These are phyloP conservation scores for Colletotrichum sp. DNA, from an alignment of 2,329 filamentous ascomycete genomes.

Conservation along the genomic window DNA sequence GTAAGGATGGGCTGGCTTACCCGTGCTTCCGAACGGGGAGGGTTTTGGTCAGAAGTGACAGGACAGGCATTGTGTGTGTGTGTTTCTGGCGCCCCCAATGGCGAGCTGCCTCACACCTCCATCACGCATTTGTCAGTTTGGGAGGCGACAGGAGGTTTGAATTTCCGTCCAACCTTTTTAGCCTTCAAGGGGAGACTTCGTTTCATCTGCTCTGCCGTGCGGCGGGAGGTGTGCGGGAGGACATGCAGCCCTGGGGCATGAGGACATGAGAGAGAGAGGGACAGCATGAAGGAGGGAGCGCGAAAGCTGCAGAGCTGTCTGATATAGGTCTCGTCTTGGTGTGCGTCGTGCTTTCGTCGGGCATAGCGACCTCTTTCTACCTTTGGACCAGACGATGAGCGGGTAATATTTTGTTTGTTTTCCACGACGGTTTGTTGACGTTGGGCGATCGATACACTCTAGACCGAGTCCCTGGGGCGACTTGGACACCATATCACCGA, in stretches of 20 bases:
- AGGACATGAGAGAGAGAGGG: background rate
- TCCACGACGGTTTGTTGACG: background rate
- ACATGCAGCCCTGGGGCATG: background rate
- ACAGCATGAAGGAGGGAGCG: background rate
- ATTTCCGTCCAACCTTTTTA: slow-evolving; percentile 7
- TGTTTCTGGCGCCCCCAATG: background rate
- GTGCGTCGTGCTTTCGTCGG: background rate
- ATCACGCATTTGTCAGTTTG: background rate
- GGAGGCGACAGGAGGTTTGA: background rate
- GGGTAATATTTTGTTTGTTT: background rate
- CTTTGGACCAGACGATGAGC: slow-evolving; percentile 8
- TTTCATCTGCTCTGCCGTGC: slow-evolving; percentile 3
- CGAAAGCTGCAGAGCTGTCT: background rate
- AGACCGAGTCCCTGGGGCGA: background rate
- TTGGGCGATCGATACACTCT: background rate
- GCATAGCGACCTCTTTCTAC: background rate
- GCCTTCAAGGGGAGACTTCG: background rate
- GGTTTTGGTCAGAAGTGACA: background rate
- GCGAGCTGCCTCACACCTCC: background rate
- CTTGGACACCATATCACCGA: background rate
- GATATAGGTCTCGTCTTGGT: slow-evolving; percentile 2
- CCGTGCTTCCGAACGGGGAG: background rate
- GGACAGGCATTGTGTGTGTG: background rate
- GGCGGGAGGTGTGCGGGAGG: background rate
- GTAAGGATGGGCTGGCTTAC: background rate